Percentiles rank a stretch among this genome's conserved stretches.
These are phyloP conservation scores for Artemisia tridentata DNA, from an alignment of 129 eudicot species.

Conservation along the genomic window DNA sequence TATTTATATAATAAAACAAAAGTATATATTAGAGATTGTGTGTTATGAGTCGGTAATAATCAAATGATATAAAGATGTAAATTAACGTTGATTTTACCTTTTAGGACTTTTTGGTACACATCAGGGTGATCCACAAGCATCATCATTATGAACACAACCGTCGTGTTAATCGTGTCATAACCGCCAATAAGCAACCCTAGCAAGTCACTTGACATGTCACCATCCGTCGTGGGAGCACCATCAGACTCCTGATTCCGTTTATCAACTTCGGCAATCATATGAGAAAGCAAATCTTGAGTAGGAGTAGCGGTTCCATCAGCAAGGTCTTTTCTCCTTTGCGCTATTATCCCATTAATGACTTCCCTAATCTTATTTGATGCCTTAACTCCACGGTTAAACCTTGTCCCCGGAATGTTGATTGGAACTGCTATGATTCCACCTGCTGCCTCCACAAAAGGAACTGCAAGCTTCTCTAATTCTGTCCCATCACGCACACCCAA, in stretches of 20 bases:
- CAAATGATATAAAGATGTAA: not conserved
- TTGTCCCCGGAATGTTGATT: conserved; percentile 40
- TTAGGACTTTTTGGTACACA: conserved; percentile 36
- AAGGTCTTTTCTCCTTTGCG: conserved; percentile 38
- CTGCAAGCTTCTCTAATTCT: conserved; percentile 38
- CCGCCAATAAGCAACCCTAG: conserved; percentile 41
- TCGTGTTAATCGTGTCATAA: conserved; percentile 43
- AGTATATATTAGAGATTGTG: not conserved
- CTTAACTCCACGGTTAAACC: conserved; percentile 41
- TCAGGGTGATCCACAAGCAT: conserved; percentile 40
- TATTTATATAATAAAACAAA: conserved; percentile 5
- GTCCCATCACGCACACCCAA: conserved; percentile 38
- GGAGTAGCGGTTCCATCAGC: conserved; percentile 34
- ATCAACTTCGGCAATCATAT: conserved; percentile 41
- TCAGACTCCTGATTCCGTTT: conserved; percentile 29
- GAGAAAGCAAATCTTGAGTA: conserved; percentile 33
- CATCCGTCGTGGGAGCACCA: conserved; percentile 30
- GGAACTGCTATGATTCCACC: conserved; percentile 46
- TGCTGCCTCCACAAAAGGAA: conserved; percentile 38
- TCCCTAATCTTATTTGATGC: conserved; percentile 36
- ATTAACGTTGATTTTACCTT: conserved; percentile 24
- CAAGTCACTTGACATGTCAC: conserved; percentile 40
- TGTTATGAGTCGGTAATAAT: no score
- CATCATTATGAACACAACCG: conserved; percentile 47
- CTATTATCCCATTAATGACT: conserved; percentile 33